A percentile compares a stretch with the other conserved stretches of the same genome.
phyloP scores from a whole-genome alignment of 345 rosid genomes.

The Sisymbrium irio region DNA sequence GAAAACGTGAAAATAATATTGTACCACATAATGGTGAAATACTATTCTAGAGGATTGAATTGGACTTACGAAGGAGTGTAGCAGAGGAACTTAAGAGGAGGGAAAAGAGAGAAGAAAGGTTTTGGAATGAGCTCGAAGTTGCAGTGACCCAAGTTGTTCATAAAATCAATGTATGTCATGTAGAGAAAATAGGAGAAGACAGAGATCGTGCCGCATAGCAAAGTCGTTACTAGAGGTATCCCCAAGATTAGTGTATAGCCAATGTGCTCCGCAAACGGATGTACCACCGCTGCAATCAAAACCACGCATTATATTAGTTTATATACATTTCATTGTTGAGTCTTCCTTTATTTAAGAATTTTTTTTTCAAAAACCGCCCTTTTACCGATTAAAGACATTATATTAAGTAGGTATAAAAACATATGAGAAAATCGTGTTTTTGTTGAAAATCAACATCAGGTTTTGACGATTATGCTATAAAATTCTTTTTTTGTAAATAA shows the following conservation, averaged over 20 bases:
- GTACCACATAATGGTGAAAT: neutral
- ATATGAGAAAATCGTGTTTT: neutral
- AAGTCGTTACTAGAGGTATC: constrained; percentile 38
- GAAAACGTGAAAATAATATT: neutral
- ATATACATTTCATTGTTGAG: neutral
- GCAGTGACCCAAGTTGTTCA: constrained; percentile 94
- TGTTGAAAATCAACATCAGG: neutral
- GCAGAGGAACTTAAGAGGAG: constrained; percentile 69
- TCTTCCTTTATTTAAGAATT: neutral
- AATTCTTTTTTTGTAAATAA: neutral
- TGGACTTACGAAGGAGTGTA: constrained; percentile 52
- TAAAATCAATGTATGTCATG: constrained; percentile 54
- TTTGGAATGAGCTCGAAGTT: constrained; percentile 76
- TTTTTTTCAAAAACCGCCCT: neutral
- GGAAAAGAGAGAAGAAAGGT: constrained; percentile 53
- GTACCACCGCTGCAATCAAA: constrained; percentile 65
- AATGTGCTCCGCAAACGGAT: constrained; percentile 74
- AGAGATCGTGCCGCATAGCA: constrained; percentile 39
- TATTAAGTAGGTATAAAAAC: neutral
- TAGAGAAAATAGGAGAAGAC: constrained; percentile 27
- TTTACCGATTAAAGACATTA: neutral
- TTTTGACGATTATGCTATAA: neutral
- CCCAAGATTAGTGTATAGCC: constrained; percentile 51
- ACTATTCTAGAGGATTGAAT: neutral
- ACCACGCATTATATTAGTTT: neutral